Percentiles rank a stretch among this genome's conserved stretches.
Evolutionary conservation across 1,139 yeast genomes (phyloP).

Genomic region (Blastobotrys arbuscula): DNA sequence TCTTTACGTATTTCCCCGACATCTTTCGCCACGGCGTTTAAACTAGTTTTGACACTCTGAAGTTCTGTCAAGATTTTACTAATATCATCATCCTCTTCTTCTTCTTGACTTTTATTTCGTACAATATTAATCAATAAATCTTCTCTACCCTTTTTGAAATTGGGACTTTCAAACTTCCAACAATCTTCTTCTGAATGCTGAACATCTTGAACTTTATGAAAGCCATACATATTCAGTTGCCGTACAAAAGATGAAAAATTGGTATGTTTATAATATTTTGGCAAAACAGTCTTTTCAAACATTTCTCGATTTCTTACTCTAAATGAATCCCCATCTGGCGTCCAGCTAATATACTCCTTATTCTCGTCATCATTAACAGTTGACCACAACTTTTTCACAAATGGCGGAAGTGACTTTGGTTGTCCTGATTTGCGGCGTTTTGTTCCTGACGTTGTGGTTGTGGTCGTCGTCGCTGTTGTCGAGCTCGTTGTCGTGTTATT

Average conservation of each 20-base stretch:
- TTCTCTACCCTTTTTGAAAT: constrained; percentile 63
- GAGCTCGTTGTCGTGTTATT: not conserved
- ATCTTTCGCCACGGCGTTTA: constrained; percentile 82
- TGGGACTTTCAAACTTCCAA: constrained; percentile 78
- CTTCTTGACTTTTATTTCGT: constrained; percentile 38
- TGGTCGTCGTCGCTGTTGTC: constrained; percentile 12
- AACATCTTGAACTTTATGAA: constrained; percentile 87
- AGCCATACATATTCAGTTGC: constrained; percentile 92
- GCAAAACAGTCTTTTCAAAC: constrained; percentile 76
- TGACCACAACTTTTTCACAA: constrained; percentile 88
- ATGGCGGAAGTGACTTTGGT: constrained; percentile 63
- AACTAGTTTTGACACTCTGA: constrained; percentile 46
- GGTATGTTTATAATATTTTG: constrained; percentile 86
- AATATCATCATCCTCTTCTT: constrained; percentile 34
- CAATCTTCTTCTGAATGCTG: constrained; percentile 50
- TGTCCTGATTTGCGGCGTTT: constrained; percentile 26
- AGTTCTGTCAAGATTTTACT: constrained; percentile 49
- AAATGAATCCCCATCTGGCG: constrained; percentile 76
- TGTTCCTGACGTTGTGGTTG: constrained; percentile 34
- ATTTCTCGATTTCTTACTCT: constrained; percentile 79
- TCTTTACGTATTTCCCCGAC: constrained; percentile 76
- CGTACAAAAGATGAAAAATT: constrained; percentile 91
- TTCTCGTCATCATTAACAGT: constrained; percentile 84
- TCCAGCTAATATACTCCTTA: constrained; percentile 72
- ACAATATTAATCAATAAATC: constrained; percentile 71